Base-by-base conservation (phyloP, 495 filamentous ascomycete genomes). In the Xylaria flabelliformis region DNA sequence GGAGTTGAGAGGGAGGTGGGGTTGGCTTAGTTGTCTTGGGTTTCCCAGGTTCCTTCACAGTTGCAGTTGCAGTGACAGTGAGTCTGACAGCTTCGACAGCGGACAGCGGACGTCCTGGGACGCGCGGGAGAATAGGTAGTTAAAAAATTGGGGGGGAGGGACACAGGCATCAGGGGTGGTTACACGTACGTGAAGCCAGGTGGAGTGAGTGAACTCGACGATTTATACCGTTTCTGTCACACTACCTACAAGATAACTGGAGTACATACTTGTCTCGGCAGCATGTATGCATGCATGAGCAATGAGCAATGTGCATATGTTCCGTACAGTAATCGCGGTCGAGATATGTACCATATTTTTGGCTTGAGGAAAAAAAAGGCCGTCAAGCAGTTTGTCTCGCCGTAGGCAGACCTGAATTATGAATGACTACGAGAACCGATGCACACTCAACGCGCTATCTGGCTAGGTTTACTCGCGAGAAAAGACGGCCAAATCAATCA, bases 151-250 rank as follows among this genome's bases (percentile, higher is more conserved):
- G 32, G 58, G 32, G 34, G 39, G 32, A 34, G 32, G 34, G 39
- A 3, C 34, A 53, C 41, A 64, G 67, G 72, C 48, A 46, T 42
- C 76, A 76, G 68, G 73, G 77, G 67, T 64, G 72, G 41, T 48
- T 51, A 61, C 68, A 67, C 50, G 73, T 75, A 67, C 48, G 21
- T 29, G n/a, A 36, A 34, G 63, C 63, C 63, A 65, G 26, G 67
- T 68, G n/a, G 34, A 58, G 46, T 34, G 53, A 53, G 42, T 39
- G 36, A 39, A 39, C 17, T 41, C n/a, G 39, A 63, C 39, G 61
- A 42, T 39, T 63, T 63, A 42, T 41, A 44, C 61, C 61, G 39
- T 29, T 63, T 42, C 61, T 44, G 39, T 63, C 61, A 63, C 21
- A 3, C 34, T 29, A 55, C 50, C 21, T 26, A 13, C 2, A 36